Percentiles rank a stretch among this genome's conserved stretches.
Conservation (phyloP, 768 basidiomycete genomes). For the Suillus sp. region DNA sequence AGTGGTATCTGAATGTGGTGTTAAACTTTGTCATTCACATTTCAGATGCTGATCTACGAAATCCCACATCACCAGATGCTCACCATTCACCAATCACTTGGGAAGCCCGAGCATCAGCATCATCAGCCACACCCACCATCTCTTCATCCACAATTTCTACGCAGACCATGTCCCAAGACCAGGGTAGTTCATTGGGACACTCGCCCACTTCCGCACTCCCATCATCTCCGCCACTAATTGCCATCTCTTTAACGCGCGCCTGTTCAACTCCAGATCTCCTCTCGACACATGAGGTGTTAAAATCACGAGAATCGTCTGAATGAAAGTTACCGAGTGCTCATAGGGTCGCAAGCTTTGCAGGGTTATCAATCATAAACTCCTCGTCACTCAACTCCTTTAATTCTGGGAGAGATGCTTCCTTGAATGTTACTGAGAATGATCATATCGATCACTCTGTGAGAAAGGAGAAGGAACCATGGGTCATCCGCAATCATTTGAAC, state of each 20-base stretch:
- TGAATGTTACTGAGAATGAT: constrained; percentile 28
- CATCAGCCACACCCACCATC: constrained; percentile 55
- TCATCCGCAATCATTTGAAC: constrained; percentile 15
- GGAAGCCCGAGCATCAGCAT: constrained; percentile 51
- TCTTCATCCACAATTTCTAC: constrained; percentile 42
- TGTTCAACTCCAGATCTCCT: constrained; percentile 58
- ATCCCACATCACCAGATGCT: constrained; percentile 72
- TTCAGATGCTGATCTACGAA: constrained; percentile 51
- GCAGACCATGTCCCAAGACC: constrained; percentile 33
- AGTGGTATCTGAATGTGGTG: neutral
- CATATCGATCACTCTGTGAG: constrained; percentile 24
- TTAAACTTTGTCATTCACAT: constrained; percentile 20
- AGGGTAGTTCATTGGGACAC: constrained; percentile 28
- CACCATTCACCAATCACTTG: constrained; percentile 53
- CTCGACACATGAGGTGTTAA: constrained; percentile 44
- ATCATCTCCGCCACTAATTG: constrained; percentile 38
- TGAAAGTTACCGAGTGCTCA: constrained; percentile 33
- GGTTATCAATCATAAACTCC: constrained; percentile 24
- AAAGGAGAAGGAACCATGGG: constrained; percentile 57
- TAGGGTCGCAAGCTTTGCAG: constrained; percentile 30
- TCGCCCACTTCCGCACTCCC: constrained; percentile 38
- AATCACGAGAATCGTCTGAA: constrained; percentile 26
- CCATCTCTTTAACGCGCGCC: constrained; percentile 53
- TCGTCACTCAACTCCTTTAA: constrained; percentile 17
- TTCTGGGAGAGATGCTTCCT: constrained; percentile 17